Conservation (phyloP, 768 basidiomycete species). For the Pleurotus citrinopileatus region DNA sequence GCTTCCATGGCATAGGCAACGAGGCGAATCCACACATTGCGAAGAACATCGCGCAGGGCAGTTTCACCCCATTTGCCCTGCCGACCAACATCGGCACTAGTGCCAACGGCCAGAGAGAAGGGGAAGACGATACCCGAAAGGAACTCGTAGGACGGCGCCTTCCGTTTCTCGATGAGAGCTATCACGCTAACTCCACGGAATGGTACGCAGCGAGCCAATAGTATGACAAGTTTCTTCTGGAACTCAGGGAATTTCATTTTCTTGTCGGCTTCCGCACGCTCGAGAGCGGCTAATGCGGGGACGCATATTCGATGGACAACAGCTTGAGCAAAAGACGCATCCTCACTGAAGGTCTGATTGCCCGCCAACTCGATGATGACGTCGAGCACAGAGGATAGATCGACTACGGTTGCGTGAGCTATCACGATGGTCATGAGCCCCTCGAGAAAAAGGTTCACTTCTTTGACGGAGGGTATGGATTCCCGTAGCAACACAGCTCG, state of each 20-base stretch:
- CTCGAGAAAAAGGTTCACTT: conserved; percentile 47
- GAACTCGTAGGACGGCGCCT: conserved; percentile 51
- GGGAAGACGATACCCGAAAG: conserved; percentile 66
- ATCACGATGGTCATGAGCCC: conserved; percentile 56
- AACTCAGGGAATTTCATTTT: conserved; percentile 37
- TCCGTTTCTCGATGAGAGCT: conserved; percentile 50
- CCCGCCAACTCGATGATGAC: conserved; percentile 42
- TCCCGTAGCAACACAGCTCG: conserved; percentile 47
- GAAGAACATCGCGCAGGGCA: conserved; percentile 43
- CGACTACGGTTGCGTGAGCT: conserved; percentile 42
- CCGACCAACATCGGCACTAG: conserved; percentile 38
- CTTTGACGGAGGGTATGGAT: conserved; percentile 41
- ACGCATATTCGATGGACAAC: conserved; percentile 44
- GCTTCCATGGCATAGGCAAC: conserved; percentile 55
- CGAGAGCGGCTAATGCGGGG: conserved; percentile 45
- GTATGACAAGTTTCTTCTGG: conserved; percentile 34
- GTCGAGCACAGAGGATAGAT: conserved; percentile 59
- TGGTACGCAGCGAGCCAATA: conserved; percentile 43
- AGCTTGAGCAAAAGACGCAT: conserved; percentile 45
- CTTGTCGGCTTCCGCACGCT: conserved; percentile 40
- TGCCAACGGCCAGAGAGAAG: conserved; percentile 52
- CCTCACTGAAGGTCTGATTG: conserved; percentile 47
- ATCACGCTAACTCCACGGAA: conserved; percentile 53
- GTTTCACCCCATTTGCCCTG: conserved; percentile 40
- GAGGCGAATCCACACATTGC: conserved; percentile 60